Evolutionary conservation across 768 basidiomycete genomes (phyloP).

Genomic region (Pilatotrama ljubarskyi): DNA sequence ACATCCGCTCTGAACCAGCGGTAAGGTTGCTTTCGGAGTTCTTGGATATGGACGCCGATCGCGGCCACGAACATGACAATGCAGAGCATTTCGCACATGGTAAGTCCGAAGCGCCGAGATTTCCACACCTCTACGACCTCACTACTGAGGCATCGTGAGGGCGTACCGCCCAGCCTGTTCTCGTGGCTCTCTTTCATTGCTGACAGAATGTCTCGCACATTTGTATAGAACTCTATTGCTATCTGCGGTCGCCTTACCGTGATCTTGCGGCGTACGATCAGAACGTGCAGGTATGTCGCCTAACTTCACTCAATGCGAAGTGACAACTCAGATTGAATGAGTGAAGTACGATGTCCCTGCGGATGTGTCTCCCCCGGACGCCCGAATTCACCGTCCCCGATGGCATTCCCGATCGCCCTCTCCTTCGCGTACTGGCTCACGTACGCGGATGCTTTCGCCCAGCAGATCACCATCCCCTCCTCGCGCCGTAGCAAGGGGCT

Average conservation of each 20-base stretch:
- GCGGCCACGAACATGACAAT: conserved; percentile 58
- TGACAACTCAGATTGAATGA: neutral
- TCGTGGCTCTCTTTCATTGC: conserved; percentile 8
- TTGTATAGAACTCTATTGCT: conserved; percentile 78
- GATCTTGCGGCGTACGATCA: conserved; percentile 83
- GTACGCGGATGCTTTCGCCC: conserved; percentile 27
- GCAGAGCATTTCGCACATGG: conserved; percentile 96
- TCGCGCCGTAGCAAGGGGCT: conserved; percentile 18
- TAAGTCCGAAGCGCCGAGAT: conserved; percentile 36
- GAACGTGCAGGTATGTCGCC: conserved; percentile 64
- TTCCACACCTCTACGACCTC: neutral
- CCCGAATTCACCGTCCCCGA: conserved; percentile 31
- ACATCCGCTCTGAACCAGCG: conserved; percentile 88
- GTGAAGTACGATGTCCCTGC: conserved; percentile 59
- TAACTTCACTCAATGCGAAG: neutral
- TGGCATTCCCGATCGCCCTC: conserved; percentile 27
- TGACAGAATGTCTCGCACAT: neutral
- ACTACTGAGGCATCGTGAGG: conserved; percentile 1
- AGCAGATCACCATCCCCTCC: conserved; percentile 24
- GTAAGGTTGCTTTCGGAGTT: conserved; percentile 85
- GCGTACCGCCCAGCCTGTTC: neutral
- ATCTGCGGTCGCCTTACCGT: conserved; percentile 84
- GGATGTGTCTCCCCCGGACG: conserved; percentile 39
- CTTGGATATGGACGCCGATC: conserved; percentile 72
- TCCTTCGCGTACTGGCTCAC: conserved; percentile 28